A percentile compares a stretch with the other conserved stretches of the same genome.
Evolutionary conservation across 2,329 filamentous ascomycete genomes (phyloP).

Genomic region (Penicillium sp.): DNA sequence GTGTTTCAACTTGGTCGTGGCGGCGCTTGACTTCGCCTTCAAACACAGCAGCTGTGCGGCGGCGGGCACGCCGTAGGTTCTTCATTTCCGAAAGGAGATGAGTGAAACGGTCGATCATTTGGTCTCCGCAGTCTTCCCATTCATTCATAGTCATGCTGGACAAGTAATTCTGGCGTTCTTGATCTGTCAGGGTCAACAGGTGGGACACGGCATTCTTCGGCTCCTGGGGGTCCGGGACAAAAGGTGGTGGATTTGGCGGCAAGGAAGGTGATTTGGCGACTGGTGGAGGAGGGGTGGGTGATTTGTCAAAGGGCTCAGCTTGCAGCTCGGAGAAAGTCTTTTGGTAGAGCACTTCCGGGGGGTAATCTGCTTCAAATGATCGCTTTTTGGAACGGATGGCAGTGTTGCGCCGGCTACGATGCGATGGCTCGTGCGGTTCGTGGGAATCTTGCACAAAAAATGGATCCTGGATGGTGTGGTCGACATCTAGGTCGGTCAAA

Average conservation of each 20-base stretch:
- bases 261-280: slow-evolving; percentile 22
- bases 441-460: slow-evolving; percentile 27
- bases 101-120: slow-evolving; percentile 57
- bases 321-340: slow-evolving; percentile 51
- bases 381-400: slow-evolving; percentile 30
- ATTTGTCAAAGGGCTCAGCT: slow-evolving; percentile 49
- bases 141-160: slow-evolving; percentile 51
- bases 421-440: neutral
- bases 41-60: slow-evolving; percentile 52
- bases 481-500: slow-evolving; percentile 29
- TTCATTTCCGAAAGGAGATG: slow-evolving; percentile 52
- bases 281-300: slow-evolving; percentile 32
- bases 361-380: slow-evolving; percentile 48
- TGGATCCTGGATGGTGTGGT: slow-evolving; percentile 31
- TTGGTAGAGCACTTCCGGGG: slow-evolving; percentile 41
- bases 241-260: slow-evolving; percentile 19
- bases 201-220: slow-evolving; percentile 38
- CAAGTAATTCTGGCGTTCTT: slow-evolving; percentile 51
- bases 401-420: slow-evolving; percentile 25
- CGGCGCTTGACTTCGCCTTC: slow-evolving; percentile 55
- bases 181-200: slow-evolving; percentile 34
- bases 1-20: slow-evolving; percentile 51
- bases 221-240: slow-evolving; percentile 14
- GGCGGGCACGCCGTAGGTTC: slow-evolving; percentile 52
- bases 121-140: slow-evolving; percentile 62